These are phyloP conservation scores for Bipolaris gigantea DNA, from an alignment of 2,329 filamentous ascomycete genomes.

Conservation along the genomic window DNA sequence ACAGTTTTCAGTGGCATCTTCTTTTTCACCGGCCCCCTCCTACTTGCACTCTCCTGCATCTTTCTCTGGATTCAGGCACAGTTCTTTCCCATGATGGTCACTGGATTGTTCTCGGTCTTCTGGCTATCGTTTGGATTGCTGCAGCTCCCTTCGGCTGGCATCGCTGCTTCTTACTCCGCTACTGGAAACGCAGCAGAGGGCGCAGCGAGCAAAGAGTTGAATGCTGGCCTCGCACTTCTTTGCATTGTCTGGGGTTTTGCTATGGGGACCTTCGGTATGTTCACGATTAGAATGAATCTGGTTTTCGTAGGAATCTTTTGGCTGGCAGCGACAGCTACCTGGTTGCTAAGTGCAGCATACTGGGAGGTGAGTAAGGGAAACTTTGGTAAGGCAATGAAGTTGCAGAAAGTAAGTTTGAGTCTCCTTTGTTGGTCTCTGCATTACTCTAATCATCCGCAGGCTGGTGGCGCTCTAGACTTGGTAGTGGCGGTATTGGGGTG, in stretches of 20 bases:
- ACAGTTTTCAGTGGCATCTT: slow-evolving; percentile 38
- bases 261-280: slow-evolving; percentile 56
- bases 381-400: slow-evolving; percentile 45
- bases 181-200: slow-evolving; percentile 51
- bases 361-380: slow-evolving; percentile 53
- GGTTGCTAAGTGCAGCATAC: slow-evolving; percentile 54
- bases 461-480: slow-evolving; percentile 48
- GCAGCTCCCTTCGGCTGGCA: slow-evolving; percentile 54
- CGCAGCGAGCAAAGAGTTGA: slow-evolving; percentile 50
- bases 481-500: slow-evolving; percentile 54
- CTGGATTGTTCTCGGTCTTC: slow-evolving; percentile 54
- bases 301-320: slow-evolving; percentile 56
- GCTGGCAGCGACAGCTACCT: slow-evolving; percentile 51
- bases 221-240: slow-evolving; percentile 54
- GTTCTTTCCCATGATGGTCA: slow-evolving; percentile 53
- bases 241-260: slow-evolving; percentile 58
- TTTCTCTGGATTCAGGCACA: slow-evolving; percentile 54
- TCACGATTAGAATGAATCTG: slow-evolving; percentile 55
- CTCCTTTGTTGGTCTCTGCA: not conserved
- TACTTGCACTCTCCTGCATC: slow-evolving; percentile 52
- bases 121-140: slow-evolving; percentile 58
- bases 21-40: slow-evolving; percentile 52
- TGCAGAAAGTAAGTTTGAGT: slow-evolving; percentile 50
- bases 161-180: slow-evolving; percentile 50
- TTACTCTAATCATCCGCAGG: slow-evolving; percentile 20